Conservation (phyloP, 306 rosid genomes). For the Prunus armeniaca region DNA sequence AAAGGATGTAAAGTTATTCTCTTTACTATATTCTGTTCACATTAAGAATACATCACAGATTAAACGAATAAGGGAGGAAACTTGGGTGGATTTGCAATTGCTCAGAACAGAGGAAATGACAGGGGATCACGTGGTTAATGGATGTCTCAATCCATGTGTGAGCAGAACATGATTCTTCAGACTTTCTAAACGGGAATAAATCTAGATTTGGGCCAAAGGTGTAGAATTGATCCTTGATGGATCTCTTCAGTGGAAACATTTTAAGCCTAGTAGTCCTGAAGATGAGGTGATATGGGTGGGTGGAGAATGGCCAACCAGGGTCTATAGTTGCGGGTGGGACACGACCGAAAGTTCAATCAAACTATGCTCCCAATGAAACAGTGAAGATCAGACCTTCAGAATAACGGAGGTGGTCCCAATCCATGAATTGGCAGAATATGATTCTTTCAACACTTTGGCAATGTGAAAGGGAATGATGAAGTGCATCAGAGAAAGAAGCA, state of each 20-base stretch:
- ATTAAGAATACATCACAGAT: background rate
- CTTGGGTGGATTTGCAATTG: background rate
- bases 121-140: background rate
- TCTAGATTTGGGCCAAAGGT: background rate
- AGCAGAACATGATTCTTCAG: slow-evolving; percentile 32
- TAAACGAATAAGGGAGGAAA: background rate
- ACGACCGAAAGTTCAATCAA: background rate
- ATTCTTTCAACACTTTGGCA: slow-evolving; percentile 16
- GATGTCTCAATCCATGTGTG: slow-evolving; percentile 12
- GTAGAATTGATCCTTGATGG: slow-evolving; percentile 3
- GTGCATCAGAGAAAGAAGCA: slow-evolving; percentile 3
- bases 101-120: background rate
- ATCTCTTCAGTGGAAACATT: background rate
- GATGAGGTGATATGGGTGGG: too few relatives aligned
- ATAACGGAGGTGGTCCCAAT: background rate
- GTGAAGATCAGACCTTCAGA: background rate
- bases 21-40: slow-evolving; percentile 1
- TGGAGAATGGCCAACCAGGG: background rate
- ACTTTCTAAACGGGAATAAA: background rate
- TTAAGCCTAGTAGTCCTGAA: background rate
- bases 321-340: background rate
- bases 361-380: too few relatives aligned
- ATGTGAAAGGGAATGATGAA: background rate
- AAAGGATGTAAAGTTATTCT: background rate
- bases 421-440: slow-evolving; percentile 19